These are phyloP conservation scores for Colletotrichum kahawae DNA, from an alignment of 2,329 filamentous ascomycete species.

Conservation along the genomic window DNA sequence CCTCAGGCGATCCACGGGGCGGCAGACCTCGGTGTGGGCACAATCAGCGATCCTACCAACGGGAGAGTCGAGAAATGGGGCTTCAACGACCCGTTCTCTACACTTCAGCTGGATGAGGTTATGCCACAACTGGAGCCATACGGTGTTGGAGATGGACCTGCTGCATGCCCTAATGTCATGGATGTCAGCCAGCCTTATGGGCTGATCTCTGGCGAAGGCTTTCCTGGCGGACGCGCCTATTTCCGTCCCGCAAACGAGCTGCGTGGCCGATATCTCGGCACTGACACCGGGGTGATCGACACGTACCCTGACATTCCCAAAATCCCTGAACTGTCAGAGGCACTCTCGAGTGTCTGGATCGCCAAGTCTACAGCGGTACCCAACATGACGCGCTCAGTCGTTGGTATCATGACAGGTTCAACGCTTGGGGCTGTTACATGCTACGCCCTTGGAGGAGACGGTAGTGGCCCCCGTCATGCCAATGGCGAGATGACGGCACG, in stretches of 20 bases:
- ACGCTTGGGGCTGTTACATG: conserved; percentile 82
- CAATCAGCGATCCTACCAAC: conserved; percentile 77
- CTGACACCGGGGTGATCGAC: conserved; percentile 63
- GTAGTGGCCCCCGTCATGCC: conserved; percentile 64
- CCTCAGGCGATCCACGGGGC: conserved; percentile 85
- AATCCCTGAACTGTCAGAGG: conserved; percentile 71
- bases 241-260: conserved; percentile 78
- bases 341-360: conserved; percentile 84
- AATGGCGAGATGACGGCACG: conserved; percentile 83
- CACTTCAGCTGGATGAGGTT: conserved; percentile 79
- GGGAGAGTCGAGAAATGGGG: conserved; percentile 86
- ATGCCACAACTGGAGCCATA: conserved; percentile 76
- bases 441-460: conserved; percentile 73
- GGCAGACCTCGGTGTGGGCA: conserved; percentile 78
- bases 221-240: conserved; percentile 80
- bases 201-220: conserved; percentile 84
- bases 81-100: conserved; percentile 73
- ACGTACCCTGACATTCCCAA: conserved; percentile 78
- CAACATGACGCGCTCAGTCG: conserved; percentile 73
- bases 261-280: conserved; percentile 75
- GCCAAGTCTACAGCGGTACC: conserved; percentile 80
- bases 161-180: conserved; percentile 84
- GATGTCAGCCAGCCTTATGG: conserved; percentile 88
- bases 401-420: conserved; percentile 85
- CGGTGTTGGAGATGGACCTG: conserved; percentile 79